Base-by-base conservation (phyloP, 2,329 filamentous ascomycete species). In the Aschersonia sp. region DNA sequence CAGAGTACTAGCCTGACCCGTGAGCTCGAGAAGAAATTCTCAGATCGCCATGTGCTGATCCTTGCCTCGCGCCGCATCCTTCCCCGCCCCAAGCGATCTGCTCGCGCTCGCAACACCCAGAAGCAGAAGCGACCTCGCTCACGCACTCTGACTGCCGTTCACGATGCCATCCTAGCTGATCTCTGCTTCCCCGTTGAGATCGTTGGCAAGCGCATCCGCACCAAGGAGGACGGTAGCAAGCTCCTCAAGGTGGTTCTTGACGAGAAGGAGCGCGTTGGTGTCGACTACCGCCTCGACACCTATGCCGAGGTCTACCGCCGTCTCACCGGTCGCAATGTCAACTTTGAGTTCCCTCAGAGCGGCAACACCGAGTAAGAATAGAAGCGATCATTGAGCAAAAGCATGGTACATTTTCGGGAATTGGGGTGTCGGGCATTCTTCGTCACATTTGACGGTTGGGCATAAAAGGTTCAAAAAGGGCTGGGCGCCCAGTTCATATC, bases 1-100 rank as follows among this genome's bases (percentile, higher is more conserved):
- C 22, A 22, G 22, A 2, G 22, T 22, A 4, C 4, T 50, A 97
- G 90, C 69, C 83, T 98, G 68, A 98, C 92, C 73, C 92, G 92
- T 76, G 92, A 98, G 81, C 89, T 98, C 68, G 92, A 98, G 85
- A 98, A 98, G 88, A 98, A 98, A 80, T 98, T 98, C 87, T 97
- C 92, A 58, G 92, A 98, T 81, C 92, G 92, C 74, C 92, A 98
- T 74, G 92, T 98, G 71, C 79, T 98, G 71, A 88, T 98, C 82
- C 84, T 98, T 64, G 92, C 92, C 63, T 94, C 90, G 67, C 92
- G 92, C 81, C 92, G 92, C 73, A 98, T 98, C 66, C 81, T 98
- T 54, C 90, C 92, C 70, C 88, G 89, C 72, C 92, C 92, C 71
- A 95, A 95, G 87, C 89, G 90, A 70, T 95, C 88, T 70, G 87